These are phyloP conservation scores for Acanthamoeba rhysodes DNA, from an alignment of 208 protist genomes.

Conservation along the genomic window DNA sequence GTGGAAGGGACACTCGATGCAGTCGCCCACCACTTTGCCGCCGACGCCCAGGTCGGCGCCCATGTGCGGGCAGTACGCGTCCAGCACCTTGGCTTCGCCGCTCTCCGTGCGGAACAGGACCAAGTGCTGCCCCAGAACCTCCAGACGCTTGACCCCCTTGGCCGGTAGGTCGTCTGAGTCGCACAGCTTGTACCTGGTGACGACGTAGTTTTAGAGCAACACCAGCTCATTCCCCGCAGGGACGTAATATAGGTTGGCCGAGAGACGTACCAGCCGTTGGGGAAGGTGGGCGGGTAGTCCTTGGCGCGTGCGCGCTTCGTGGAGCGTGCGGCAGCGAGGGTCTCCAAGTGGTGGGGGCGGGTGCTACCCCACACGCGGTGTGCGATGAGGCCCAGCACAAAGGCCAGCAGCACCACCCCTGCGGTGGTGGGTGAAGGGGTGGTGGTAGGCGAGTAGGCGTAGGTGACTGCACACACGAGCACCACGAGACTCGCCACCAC, in stretches of 20 bases:
- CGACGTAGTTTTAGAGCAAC: background rate
- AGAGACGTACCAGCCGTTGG: conserved; percentile 73
- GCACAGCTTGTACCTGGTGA: conserved; percentile 72
- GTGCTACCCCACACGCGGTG: background rate
- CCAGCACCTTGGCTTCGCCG: conserved; percentile 61
- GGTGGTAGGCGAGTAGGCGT: background rate
- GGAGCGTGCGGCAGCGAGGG: background rate
- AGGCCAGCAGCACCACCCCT: background rate
- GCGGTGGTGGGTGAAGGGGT: background rate
- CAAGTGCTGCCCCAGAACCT: conserved; percentile 47
- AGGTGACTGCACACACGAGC: background rate
- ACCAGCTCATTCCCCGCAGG: too few species aligned
- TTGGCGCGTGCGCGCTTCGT: background rate
- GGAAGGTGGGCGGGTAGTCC: conserved; percentile 57
- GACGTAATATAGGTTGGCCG: background rate
- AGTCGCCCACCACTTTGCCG: conserved; percentile 55
- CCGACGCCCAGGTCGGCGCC: conserved; percentile 70
- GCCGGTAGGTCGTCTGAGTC: conserved; percentile 64
- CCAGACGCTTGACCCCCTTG: conserved; percentile 18
- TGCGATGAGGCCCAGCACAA: background rate
- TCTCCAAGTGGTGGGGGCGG: background rate
- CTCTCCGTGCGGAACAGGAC: conserved; percentile 69
- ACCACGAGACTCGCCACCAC: too few species aligned
- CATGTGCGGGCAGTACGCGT: conserved; percentile 75
- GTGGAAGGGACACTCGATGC: conserved; percentile 77